Base-by-base conservation (phyloP, 371 early-diverging fungal species). In the Conidiobolus incongruus region DNA sequence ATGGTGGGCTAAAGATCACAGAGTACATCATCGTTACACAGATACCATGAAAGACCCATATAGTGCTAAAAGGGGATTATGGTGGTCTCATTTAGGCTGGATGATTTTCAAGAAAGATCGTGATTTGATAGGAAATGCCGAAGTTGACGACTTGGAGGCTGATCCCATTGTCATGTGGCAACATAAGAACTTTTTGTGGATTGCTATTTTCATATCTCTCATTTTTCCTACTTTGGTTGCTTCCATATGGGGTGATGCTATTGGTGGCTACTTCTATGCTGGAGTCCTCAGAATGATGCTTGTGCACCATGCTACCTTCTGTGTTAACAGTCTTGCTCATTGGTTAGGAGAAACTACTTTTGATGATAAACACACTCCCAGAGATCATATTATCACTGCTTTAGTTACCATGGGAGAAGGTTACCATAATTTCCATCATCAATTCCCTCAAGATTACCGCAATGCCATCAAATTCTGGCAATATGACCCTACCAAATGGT, bases 401-500 rank as follows among this genome's bases (percentile, higher is more conserved):
- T 40, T 82, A 26, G 68, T 78, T 36, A 82, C 81, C 3, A 51
- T 81, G 54, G 84, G 84, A 38, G 83, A 86, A 59, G 82, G 82
- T 7, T 82, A 81, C 56, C 86, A 82, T 69, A 81, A 83, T 61
- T 81, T 82, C 67, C 88, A 87, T 49, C 91, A 90, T 63, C 81
- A 89, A 60, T 93, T 90, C 70, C 94, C 94, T 44, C 70, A 75
- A 47, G 94, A 93, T 63, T 93, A 86, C 63, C 78, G 94, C 47
- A 93, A 93, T 52, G 92, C 87, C 35, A 80, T 93, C 59, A 53
- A 62, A 47, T 78, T 66, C 50, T 73, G 72, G 47, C 89, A 93
- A 63, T 93, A 88, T 55, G 91, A 93, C 51, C 94, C 94, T 19
- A 89, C 94, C 52, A 93, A 90, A 59, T 91, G 91, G 92, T 54